Evolutionary conservation across 176 grass and related monocot genomes (phyloP), one percentile per base, ranked within the genome.

Genomic region (Oryza glumipatula): DNA sequence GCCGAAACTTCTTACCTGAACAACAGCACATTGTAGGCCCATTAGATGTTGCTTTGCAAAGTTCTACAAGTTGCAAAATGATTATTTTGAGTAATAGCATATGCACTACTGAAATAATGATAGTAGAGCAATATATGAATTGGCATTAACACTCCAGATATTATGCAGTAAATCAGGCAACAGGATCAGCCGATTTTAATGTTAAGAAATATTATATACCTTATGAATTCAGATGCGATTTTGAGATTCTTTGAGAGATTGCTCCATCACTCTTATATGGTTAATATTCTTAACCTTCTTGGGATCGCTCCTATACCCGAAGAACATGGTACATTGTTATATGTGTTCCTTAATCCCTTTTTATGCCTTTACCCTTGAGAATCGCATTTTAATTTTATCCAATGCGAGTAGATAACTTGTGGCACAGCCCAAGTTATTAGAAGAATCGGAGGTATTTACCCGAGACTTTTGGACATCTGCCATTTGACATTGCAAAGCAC

Each of bases 211-310:
- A 48, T 52, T 16, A 64, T 3, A 47, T 92, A 94, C 90, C 87
- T 94, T 94, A 10, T 11, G 82, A 13, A 69, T 78, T 13, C 51
- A 82, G 36, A 94, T 90, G 30, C 38, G 74, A 74, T 72, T 68
- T 65, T 90, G 78, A 73, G 87, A 92, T 80, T 92, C 87, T 35
- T 80, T 88, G 30, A 94, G 89, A 77, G 93, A 92, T 86, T 88
- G 87, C 73, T 92, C 93, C 93, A 94, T 92, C 49, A 70, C 89
- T 87, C 84, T 88, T 68, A 92, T 94, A 64, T 92, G 85, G 56
- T 94, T 82, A n/a, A 94, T 88, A 75, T 94, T 86, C 28, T 88
- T 79, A 77, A 94, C 67, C 54, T 92, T 92, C 63, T 90, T 87
- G 2, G 89, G 93, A 69, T 92, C 70, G 30, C 78, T 85, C 87